Base-by-base conservation (phyloP, 2,329 filamentous ascomycete species). In the Epichloe amarillans region DNA sequence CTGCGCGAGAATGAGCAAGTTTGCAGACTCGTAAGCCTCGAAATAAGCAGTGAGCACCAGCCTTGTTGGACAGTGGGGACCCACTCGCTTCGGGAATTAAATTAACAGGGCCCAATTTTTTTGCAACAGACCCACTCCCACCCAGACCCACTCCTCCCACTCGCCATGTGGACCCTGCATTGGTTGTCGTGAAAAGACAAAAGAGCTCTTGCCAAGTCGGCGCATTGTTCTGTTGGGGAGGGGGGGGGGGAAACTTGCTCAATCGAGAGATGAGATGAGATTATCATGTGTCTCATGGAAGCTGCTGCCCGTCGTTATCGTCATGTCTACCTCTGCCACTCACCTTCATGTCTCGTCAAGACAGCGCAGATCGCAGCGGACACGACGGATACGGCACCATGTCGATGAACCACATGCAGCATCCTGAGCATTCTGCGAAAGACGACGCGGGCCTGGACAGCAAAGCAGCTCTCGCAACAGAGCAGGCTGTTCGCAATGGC, bases 1-100 rank as follows among this genome's bases (percentile, higher is more conserved):
- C 48, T 52, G 50, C 50, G 50, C 37, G 46, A 52, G 19, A 52
- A 52, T 52, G 50, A 52, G 50, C 50, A 50, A 50, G 50, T 52
- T 52, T 43, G 2, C 21, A 19, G 15, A 17, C 30, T 15, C 10
- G 26, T 12, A 30, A 26, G 6, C 23, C 35, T 14, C 41, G 4
- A 30, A 15, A 17, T 50, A n/a, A 44, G 44, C 49, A 42, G 6
- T 26, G 23, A 26, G 23, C 23, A 26, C 23, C 23, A 14, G 40
- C 40, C 14, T 7, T 30, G 7, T 30, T 30, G 30, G 30, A 21
- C 19, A 21, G 19, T 21, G 19, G 19, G 19, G 19, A 30, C 30
- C 30, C 30, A 30, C 30, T 30, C 7, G 2, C 7, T 26, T 3
- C 3, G 8, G 26, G 26, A 1, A 30, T 30, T 30, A 10, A 30